These are phyloP conservation scores for Puya raimondii DNA, from an alignment of 176 grass and related monocot species.

Conservation along the genomic window DNA sequence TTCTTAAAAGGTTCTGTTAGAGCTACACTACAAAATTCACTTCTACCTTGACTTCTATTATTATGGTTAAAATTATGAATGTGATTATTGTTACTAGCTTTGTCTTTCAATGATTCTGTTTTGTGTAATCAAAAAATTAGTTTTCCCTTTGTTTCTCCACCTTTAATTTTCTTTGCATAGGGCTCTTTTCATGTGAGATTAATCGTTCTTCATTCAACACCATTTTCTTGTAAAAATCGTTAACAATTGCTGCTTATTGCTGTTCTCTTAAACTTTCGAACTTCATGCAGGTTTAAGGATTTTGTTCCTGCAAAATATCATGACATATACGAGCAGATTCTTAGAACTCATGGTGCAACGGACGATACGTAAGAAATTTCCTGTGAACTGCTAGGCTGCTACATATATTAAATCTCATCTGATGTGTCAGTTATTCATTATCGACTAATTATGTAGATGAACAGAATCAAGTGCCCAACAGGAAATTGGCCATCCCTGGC, in stretches of 20 bases:
- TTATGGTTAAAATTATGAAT: too few species aligned
- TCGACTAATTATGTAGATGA: too few species aligned
- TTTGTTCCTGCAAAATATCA: constrained; percentile 79
- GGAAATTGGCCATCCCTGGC: too few species aligned
- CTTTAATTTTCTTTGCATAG: too few species aligned
- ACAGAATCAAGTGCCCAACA: too few species aligned
- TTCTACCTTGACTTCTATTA: background rate
- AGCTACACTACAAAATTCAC: background rate
- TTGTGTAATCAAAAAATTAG: too few species aligned
- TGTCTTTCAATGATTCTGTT: too few species aligned
- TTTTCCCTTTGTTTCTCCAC: too few species aligned
- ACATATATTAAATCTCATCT: constrained; percentile 14
- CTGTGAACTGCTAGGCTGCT: constrained; percentile 9
- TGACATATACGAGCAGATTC: constrained; percentile 61
- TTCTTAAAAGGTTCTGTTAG: constrained; percentile 64
- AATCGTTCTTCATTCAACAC: background rate
- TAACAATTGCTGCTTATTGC: background rate
- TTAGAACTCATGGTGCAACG: constrained; percentile 34
- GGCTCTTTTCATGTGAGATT: constrained; percentile 7
- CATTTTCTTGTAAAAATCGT: background rate
- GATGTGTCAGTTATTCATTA: background rate
- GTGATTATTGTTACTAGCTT: too few species aligned
- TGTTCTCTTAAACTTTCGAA: background rate
- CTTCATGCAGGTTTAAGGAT: constrained; percentile 66
- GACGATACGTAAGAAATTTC: constrained; percentile 30